A percentile compares a stretch with the other conserved stretches of the same genome.
Conservation (phyloP, 106 monocot species). For the Apostasia shenzhenica region DNA sequence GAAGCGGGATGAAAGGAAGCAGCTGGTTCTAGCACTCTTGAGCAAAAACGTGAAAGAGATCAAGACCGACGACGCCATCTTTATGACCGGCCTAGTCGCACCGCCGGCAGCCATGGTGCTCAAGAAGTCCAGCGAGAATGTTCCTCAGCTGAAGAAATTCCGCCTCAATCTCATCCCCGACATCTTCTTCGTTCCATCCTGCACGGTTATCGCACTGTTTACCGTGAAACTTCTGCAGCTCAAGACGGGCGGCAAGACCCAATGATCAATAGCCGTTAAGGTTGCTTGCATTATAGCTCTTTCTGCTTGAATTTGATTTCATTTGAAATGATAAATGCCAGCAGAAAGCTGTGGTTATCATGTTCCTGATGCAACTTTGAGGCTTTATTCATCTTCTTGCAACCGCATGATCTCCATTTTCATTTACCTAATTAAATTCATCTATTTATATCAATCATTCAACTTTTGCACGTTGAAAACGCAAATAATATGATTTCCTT, state of each 20-base stretch:
- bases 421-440: too few relatives aligned
- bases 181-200: slow-evolving; percentile 37
- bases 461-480: too few relatives aligned
- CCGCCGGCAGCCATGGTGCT: slow-evolving; percentile 54
- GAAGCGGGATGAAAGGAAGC: slow-evolving; percentile 4
- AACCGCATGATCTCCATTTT: too few relatives aligned
- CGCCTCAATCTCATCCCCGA: slow-evolving; percentile 43
- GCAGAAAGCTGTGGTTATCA: too few relatives aligned
- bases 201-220: slow-evolving; percentile 25
- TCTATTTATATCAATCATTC: too few relatives aligned
- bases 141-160: slow-evolving; percentile 38
- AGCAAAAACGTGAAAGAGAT: background rate
- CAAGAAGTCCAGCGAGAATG: slow-evolving; percentile 43
- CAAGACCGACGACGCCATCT: slow-evolving; percentile 7
- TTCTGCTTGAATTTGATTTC: too few relatives aligned
- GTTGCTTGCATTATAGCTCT: too few relatives aligned
- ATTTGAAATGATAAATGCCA: too few relatives aligned
- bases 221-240: slow-evolving; percentile 30
- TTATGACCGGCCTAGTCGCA: slow-evolving; percentile 43
- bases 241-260: background rate
- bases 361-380: too few relatives aligned
- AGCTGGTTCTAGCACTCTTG: slow-evolving; percentile 14
- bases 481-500: too few relatives aligned
- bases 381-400: too few relatives aligned
- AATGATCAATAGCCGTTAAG: background rate